Base-by-base conservation (phyloP, 768 basidiomycete species). In the Macrocybe gigantea region DNA sequence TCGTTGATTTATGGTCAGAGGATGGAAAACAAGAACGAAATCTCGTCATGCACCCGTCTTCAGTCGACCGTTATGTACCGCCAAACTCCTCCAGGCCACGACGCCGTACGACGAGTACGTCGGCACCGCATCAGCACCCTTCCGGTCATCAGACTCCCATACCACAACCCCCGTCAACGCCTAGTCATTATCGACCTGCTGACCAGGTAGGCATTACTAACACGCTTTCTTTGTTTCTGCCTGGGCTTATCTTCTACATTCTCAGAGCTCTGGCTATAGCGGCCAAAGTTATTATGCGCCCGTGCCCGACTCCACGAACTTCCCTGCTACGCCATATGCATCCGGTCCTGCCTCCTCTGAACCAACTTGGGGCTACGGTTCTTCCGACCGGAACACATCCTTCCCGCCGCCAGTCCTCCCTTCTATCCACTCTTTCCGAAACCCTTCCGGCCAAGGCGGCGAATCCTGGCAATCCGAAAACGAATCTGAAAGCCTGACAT, bases 1-100 rank as follows among this genome's bases (percentile, higher is more conserved):
- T 89, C 12, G 91, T 91, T n/a, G 93, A 96, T 67, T 69, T 97
- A 2, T 95, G 92, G 88, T 90, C 89, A 0, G 75, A 74, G 38
- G 91, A 93, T 56, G 86, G 82, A 10, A 81, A 75, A 53, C 77
- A 83, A 31, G 90, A 95, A 60, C 85, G 86, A 71, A 95, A 95
- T 63, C 79, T 95, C 11, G 90, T 96, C 38, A 72, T 90, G 14
- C 91, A 93, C 60, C 90, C 93, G 0, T 86, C 86, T 1, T 82
- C 90, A 4, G 71, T 80, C 33, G 88, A 90, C 59, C 80, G 87
- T 44, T 86, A 83, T 63, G 73, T 79, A n/a, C 75, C 85, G 1
- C 60, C 73, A 12, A 66, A 73, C 44, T 54, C 69, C 14, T 56
- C 66, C 50, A 77, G 74, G 58, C 56, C 65, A 38, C 69, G 66